Base-by-base conservation (phyloP, 2,329 filamentous ascomycete genomes). In the Aaosphaeria arxii region DNA sequence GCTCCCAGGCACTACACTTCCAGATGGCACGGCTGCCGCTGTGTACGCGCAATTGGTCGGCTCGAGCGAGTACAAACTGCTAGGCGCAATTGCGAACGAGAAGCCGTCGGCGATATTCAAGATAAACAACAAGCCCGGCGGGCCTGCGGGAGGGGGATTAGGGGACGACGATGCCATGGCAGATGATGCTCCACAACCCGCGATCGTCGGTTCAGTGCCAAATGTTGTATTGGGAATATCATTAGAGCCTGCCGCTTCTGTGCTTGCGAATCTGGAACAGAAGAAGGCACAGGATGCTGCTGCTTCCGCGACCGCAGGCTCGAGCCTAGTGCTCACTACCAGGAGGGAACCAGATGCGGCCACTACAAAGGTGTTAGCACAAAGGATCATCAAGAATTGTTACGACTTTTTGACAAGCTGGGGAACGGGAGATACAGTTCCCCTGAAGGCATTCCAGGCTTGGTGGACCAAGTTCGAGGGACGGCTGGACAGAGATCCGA, bases 391-490 rank as follows among this genome's bases (percentile, higher is more conserved):
- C 61, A 87, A 89, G 61, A 96, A 96, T 70, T 94, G 92, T 11
- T 99, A 97, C 71, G 96, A 99, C 72, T 97, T 96, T 69, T 77
- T 99, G 48, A 85, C 92, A 4, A 88, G 90, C 61, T 97, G 95
- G 76, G 89, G 87, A 0, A 82, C 87, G 41, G 66, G 66, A 7
- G 92, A 97, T 68, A 87, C 95, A 9, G 89, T 99, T 28, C 91
- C 94, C n/a, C 73, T 99, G 55, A 94, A 89, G 73, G 89, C 88
- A 5, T 99, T 99, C 69, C 87, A 95, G 73, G 90, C 95, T 49
- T 99, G 95, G 94, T 99, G 95, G 94, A 81, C 79, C 51, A 97
- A 96, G 72, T 99, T 99, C 73, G 92, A 99, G 75, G 82, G 83
- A 52, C 86, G 85, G 64, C 81, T 99, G 36, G 86, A 91, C 60